Base-by-base conservation (phyloP, 345 rosid genomes). In the Rhizophora apiculata region DNA sequence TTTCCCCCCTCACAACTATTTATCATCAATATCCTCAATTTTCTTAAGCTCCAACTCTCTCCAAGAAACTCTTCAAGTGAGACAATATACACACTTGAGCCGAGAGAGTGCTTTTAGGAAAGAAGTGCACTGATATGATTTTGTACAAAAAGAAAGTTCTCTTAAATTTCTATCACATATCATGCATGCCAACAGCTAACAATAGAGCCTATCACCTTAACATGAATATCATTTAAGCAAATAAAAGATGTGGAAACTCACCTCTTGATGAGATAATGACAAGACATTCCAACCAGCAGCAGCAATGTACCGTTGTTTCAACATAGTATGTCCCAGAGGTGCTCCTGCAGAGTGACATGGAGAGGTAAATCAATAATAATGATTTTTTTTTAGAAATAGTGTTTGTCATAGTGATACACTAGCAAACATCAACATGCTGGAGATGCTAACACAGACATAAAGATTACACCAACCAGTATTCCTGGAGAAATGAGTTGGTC, bases 401-500 rank as follows among this genome's bases (percentile, higher is more conserved):
- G 49, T 43, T 13, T 43, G 32, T 22, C 30, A 26, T 61, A 8
- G 30, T 22, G n/a, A 8, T 37, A 58, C 37, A 70, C 26, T 52
- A 55, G 51, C 22, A 19, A 63, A 37, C 20, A 67, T 55, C 52
- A 60, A 31, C 31, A 68, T 6, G 29, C 31, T 43, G 7, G 53
- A 49, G 49, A 62, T 58, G 37, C 43, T 52, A 70, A 8, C 49
- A 68, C 46, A 62, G 46, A 37, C 8, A 68, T 37, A 6, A 66
- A 59, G 57, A 65, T 63, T 71, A 27, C 10, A 82, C 85, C 3
- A 29, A 90, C 99, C 88, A 0, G 88, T 79, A 75, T 95, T 95
- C 79, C 96, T 88, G 37, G 96, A 88, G 82, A 95, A 94, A 85
- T 94, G 97, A 55, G 96, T 87, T 63, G 93, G 96, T 70, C 97